A percentile compares a stretch with the other conserved stretches of the same genome.
Evolutionary conservation across 2,329 filamentous ascomycete species (phyloP).

Genomic region (Colletotrichum nymphaeae): DNA sequence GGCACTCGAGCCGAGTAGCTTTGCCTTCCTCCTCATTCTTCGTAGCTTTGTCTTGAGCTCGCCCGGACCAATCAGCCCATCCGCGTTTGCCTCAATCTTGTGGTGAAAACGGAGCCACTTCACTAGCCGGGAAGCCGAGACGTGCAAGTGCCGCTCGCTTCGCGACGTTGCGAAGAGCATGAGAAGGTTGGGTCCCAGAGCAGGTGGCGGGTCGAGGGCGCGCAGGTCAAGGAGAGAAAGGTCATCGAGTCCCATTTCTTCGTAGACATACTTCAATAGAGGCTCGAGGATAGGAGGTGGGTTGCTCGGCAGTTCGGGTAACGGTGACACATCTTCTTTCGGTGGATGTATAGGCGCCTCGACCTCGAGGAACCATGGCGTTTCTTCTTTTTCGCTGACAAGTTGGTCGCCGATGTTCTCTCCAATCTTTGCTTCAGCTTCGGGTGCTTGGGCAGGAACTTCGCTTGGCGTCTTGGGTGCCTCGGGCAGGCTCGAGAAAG

Average conservation of each 20-base stretch:
- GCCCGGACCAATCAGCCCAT: constrained; percentile 89
- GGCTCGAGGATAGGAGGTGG: constrained; percentile 78
- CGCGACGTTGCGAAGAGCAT: constrained; percentile 95
- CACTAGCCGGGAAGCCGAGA: constrained; percentile 89
- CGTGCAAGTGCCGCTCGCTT: constrained; percentile 92
- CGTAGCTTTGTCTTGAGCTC: constrained; percentile 90
- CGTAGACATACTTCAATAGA: constrained; percentile 81
- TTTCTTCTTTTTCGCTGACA: constrained; percentile 41
- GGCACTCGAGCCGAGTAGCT: constrained; percentile 80
- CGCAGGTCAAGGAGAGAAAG: constrained; percentile 86
- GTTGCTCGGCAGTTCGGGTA: constrained; percentile 70
- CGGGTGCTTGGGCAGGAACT: background rate
- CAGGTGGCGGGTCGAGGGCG: constrained; percentile 84
- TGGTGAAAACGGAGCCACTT: constrained; percentile 83
- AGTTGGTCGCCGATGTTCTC: constrained; percentile 17
- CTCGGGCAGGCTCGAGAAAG: constrained; percentile 38
- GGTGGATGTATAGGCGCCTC: constrained; percentile 66
- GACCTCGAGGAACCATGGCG: constrained; percentile 90
- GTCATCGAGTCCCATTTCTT: constrained; percentile 88
- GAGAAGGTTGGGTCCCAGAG: constrained; percentile 86
- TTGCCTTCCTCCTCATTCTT: constrained; percentile 83
- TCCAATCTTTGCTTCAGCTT: background rate
- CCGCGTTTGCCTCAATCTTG: constrained; percentile 80
- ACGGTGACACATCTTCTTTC: constrained; percentile 56
- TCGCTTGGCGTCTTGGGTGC: background rate